Evolutionary conservation across 805 yeast species (phyloP).

Genomic region (Teunomyces tritomae): DNA sequence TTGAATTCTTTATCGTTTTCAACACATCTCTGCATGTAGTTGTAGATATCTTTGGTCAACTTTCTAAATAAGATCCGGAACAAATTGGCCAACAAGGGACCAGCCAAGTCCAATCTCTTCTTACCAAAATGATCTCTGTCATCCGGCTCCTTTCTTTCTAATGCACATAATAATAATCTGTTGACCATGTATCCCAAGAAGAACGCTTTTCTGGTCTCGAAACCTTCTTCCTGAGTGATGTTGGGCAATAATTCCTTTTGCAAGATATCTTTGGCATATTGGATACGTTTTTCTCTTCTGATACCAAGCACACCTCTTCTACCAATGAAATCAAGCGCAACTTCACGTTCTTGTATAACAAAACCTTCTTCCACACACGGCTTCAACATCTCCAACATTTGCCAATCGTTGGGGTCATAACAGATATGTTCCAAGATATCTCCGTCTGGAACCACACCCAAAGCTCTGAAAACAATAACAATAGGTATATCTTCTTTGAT

Average conservation of each 20-base stretch:
- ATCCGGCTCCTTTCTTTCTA: constrained; percentile 96
- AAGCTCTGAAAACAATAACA: constrained; percentile 94
- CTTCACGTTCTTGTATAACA: constrained; percentile 96
- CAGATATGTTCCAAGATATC: constrained; percentile 97
- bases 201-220: constrained; percentile 93
- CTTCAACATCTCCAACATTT: constrained; percentile 97
- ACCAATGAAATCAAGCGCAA: constrained; percentile 96
- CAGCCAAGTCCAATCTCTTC: constrained; percentile 97
- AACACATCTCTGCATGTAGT: constrained; percentile 98
- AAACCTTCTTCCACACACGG: constrained; percentile 99
- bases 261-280: constrained; percentile 93
- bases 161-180: constrained; percentile 88
- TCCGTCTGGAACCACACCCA: constrained; percentile 98
- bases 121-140: constrained; percentile 99
- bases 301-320: constrained; percentile 97
- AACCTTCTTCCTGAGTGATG: constrained; percentile 96
- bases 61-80: constrained; percentile 93
- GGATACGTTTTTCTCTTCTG: constrained; percentile 95
- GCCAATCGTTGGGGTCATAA: constrained; percentile 98
- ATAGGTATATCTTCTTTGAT: constrained; percentile 96
- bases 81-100: constrained; percentile 92
- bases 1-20: constrained; percentile 97
- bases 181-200: constrained; percentile 98
- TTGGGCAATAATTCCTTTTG: constrained; percentile 97
- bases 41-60: constrained; percentile 92